Evolutionary conservation across 345 rosid species (phyloP).

Genomic region (Stellera chamaejasme): DNA sequence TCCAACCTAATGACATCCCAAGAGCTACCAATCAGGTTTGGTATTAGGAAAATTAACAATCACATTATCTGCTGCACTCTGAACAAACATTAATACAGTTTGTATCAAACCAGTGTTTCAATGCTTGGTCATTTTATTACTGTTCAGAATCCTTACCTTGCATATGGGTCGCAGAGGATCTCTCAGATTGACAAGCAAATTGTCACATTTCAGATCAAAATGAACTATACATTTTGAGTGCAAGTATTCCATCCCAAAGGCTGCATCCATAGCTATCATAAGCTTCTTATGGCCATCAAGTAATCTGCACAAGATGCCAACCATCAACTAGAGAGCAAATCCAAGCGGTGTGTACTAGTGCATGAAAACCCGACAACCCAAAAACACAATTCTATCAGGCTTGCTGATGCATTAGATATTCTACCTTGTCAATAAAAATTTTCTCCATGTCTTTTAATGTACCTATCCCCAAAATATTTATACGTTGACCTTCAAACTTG

Average conservation of each 20-base stretch:
- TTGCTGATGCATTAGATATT: too few relatives aligned
- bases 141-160: constrained; percentile 31
- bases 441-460: too few relatives aligned
- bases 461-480: too few relatives aligned
- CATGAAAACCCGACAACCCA: too few relatives aligned
- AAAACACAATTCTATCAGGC: too few relatives aligned
- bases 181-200: constrained; percentile 53
- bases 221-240: constrained; percentile 63
- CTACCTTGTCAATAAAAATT: too few relatives aligned
- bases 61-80: neutral
- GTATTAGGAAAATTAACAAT: neutral
- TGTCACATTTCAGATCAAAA: constrained; percentile 65
- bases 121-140: too few relatives aligned
- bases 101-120: too few relatives aligned
- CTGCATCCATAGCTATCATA: constrained; percentile 66
- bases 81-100: neutral
- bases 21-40: neutral
- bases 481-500: too few relatives aligned
- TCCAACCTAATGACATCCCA: constrained; percentile 35
- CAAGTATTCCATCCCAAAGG: constrained; percentile 80
- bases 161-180: constrained; percentile 63
- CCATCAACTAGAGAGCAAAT: constrained; percentile 3
- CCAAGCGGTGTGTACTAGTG: neutral
- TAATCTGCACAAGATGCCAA: constrained; percentile 27
- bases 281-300: constrained; percentile 45